Evolutionary conservation across 352 stramenopile species (phyloP).

Genomic region (Aphanomyces euteiches): DNA sequence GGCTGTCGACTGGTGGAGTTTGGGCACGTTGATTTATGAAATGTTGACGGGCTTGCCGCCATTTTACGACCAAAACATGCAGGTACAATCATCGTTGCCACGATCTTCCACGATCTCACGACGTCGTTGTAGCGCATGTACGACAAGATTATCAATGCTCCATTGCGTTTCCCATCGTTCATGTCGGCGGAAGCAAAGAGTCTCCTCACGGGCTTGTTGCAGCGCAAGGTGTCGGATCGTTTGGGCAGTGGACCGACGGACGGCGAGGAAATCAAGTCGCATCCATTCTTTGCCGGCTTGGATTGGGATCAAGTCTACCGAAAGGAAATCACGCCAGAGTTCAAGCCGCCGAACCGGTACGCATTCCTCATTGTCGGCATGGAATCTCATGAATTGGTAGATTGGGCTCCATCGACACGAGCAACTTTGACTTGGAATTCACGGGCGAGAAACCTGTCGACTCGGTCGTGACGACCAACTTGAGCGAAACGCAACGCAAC

Average conservation of each 20-base stretch:
- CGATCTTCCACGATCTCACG: not conserved
- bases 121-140: conserved; percentile 73
- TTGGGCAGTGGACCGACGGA: conserved; percentile 83
- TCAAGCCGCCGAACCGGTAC: conserved; percentile 82
- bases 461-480: conserved; percentile 86
- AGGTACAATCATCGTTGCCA: conserved; percentile 31
- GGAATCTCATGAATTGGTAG: not conserved
- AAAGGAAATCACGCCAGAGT: conserved; percentile 87
- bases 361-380: not conserved
- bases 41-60: conserved; percentile 89
- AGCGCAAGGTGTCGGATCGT: conserved; percentile 77
- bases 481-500: conserved; percentile 87
- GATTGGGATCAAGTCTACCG: conserved; percentile 88
- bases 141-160: conserved; percentile 91
- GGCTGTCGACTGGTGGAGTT: conserved; percentile 86
- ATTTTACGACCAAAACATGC: conserved; percentile 94
- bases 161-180: conserved; percentile 85
- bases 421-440: conserved; percentile 94
- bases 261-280: conserved; percentile 90
- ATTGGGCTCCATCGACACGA: conserved; percentile 88
- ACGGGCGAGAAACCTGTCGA: conserved; percentile 88
- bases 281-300: conserved; percentile 91
- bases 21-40: conserved; percentile 93
- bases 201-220: conserved; percentile 78
- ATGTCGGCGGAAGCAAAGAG: conserved; percentile 88